Evolutionary conservation across 306 rosid species (phyloP), one percentile per base, ranked within the genome.

Genomic region (Prunus kanzakura): DNA sequence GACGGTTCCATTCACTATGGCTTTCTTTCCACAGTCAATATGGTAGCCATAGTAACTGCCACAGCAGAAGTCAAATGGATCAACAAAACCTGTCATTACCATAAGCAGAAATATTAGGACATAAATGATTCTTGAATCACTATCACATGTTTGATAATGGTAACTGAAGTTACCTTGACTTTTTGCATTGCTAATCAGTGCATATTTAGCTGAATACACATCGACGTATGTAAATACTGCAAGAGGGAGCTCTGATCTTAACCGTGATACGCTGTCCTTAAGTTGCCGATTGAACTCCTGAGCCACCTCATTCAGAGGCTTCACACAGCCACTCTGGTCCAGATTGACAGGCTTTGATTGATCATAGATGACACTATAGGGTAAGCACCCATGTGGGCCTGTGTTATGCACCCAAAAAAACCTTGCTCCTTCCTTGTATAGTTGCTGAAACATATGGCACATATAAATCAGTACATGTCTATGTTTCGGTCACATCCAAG

Each of bases 341-440:
- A 91, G 68, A 75, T 80, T 83, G 7, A 83, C 84, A 5, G 89
- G 82, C 78, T 89, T 87, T 8, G 83, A 82, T 76, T 77, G 56
- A 79, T 82, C 79, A 62, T 84, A 90, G 12, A 90, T 80, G 57
- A 77, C 73, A 56, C 9, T 69, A 62, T 80, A 85, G 20, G 97
- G 97, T 76, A 95, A 85, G 86, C 98, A 90, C 61, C 97, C 97
- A 62, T 86, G 30, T 49, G 97, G 97, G 60, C 97, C 93, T 19
- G 91, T 85, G 84, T 85, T 86, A 67, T 94, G 96, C 72, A 94
- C 86, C 96, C 97, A 88, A 72, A 94, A 92, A 38, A 84, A 65
- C 80, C 93, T 85, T 66, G 95, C 95, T 25, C 96, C 95, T 82
- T 85, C 91, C 16, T 90, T 76, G 86, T 90, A 88, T 64, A 92